Conservation (phyloP, 768 basidiomycete genomes). For the Lactarius hatsudake region DNA sequence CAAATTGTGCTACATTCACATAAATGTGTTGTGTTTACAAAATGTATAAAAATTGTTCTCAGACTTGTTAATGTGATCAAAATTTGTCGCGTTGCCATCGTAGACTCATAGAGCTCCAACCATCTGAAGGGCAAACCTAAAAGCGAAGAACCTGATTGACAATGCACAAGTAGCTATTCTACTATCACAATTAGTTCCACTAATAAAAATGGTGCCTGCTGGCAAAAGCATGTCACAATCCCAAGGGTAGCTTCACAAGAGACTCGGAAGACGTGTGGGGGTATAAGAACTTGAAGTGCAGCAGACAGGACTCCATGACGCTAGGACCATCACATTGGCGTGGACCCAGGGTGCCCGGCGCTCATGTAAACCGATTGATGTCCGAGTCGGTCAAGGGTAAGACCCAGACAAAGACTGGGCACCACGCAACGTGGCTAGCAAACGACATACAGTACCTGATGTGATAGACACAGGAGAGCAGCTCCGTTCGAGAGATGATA, state of each 20-base stretch:
- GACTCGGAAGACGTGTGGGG: neutral
- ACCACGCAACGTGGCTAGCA: neutral
- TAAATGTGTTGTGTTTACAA: no score
- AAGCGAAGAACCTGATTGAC: neutral
- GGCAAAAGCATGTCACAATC: neutral
- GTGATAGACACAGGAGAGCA: neutral
- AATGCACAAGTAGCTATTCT: neutral
- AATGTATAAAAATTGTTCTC: neutral
- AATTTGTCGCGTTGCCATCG: neutral
- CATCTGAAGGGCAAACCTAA: neutral
- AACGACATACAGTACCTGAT: neutral
- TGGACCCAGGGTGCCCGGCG: neutral
- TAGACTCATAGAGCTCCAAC: neutral
- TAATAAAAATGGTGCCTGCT: neutral
- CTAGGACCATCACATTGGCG: neutral
- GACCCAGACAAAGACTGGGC: neutral
- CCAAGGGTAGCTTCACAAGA: neutral
- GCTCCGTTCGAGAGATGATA: neutral
- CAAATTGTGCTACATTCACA: no score
- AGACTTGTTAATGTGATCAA: neutral
- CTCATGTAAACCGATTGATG: neutral
- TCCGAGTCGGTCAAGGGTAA: neutral
- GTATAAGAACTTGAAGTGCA: neutral
- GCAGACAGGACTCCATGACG: neutral
- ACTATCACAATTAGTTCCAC: neutral